Percentiles rank a stretch among this genome's conserved stretches.
These are phyloP conservation scores for Solanum hybrid DNA, from an alignment of 305 asterid species.

Conservation along the genomic window DNA sequence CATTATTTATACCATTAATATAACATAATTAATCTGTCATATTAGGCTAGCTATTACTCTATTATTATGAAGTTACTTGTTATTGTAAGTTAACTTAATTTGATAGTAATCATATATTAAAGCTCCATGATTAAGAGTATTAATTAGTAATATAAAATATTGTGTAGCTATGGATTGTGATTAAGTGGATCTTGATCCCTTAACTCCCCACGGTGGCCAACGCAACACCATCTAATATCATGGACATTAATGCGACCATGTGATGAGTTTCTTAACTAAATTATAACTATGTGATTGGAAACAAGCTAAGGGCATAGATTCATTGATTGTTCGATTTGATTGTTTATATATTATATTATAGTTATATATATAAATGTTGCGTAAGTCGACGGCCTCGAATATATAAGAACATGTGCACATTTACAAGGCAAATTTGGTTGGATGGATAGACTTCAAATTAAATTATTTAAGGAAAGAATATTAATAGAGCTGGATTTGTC, in stretches of 20 bases:
- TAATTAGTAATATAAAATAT: not conserved
- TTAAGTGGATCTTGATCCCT: constrained; percentile 3
- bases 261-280: not conserved
- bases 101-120: not conserved
- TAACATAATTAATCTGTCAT: not conserved
- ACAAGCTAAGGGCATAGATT: not conserved
- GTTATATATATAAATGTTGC: not conserved
- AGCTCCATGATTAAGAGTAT: not conserved
- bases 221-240: not conserved
- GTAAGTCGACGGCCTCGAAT: not conserved
- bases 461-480: not conserved
- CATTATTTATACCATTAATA: not conserved
- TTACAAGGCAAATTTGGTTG: not conserved
- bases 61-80: not conserved
- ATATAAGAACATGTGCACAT: constrained; percentile 12
- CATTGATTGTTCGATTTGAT: constrained; percentile 1
- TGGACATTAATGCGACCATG: constrained; percentile 3
- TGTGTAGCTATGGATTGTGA: not conserved
- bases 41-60: not conserved
- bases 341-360: not conserved
- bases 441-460: constrained; percentile 4
- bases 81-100: not conserved
- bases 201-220: not conserved
- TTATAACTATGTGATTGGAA: not conserved
- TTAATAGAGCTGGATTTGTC: not conserved